Evolutionary conservation across 1,139 yeast genomes (phyloP), one percentile per base, ranked within the genome.

Genomic region (Pichia kudriavzevii): DNA sequence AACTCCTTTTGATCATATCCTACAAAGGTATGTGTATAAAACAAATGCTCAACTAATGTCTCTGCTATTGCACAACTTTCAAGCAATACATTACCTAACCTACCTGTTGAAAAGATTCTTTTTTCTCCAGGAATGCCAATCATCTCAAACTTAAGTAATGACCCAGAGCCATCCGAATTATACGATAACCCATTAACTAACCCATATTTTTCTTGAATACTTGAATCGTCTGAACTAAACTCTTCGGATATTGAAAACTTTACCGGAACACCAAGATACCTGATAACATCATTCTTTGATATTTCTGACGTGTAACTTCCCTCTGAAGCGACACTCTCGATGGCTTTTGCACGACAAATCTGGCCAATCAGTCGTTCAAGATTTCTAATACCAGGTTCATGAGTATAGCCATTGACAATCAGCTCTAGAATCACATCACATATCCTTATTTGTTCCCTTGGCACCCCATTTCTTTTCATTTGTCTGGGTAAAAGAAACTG

Each of bases 101-200:
- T 70, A 24, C 95, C 95, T 0, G 95, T 85, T 23, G 58, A 52
- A 2, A 33, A 42, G 6, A 52, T 29, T 12, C 39, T 33, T 22
- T 47, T 45, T 4, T 65, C 61, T 2, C 64, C 64, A 20, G 78
- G 75, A 48, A 80, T 72, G 11, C 81, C 76, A 31, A 84, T 73
- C 47, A 88, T 76, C 56, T 87, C 95, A 57, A 87, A 82, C 16
- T 79, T 75, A 35, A 87, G 64, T 1, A 83, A 76, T 2, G 94
- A 81, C 0, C 96, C 96, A 12, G 83, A 76, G 1, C 95, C 96
- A 48, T 83, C 84, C 2, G 88, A 77, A 61, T 82, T 84, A 56
- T 85, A 87, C 1, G 95, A 85, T 37, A 87, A 64, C 0, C 96
- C 96, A 55, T 85, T 84, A n/a, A 85, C 95, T 10, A 84, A 73